A percentile compares a stretch with the other conserved stretches of the same genome.
phyloP scores from a whole-genome alignment of 1,139 yeast species.

The Kodamaea arcana region DNA sequence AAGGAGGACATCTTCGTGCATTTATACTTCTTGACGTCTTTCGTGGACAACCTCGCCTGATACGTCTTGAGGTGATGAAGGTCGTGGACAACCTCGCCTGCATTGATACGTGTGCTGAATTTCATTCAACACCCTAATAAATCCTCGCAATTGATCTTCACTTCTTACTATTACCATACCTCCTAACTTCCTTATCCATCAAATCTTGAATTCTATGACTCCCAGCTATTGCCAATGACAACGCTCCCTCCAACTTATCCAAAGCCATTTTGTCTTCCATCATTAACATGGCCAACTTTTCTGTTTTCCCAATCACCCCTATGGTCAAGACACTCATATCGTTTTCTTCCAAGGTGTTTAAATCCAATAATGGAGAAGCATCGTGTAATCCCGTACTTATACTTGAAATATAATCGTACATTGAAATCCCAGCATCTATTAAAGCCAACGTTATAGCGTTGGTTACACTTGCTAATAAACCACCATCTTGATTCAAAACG shows the following conservation, averaged over 20 bases:
- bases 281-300: conserved; percentile 69
- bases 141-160: no score
- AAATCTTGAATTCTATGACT: conserved; percentile 74
- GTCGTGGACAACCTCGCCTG: no score
- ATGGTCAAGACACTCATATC: conserved; percentile 79
- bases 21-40: no score
- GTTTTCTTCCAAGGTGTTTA: conserved; percentile 75
- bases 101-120: no score
- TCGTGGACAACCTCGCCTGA: no score
- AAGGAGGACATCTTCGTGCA: no score
- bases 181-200: conserved; percentile 82
- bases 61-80: no score
- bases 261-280: conserved; percentile 83
- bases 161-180: conserved; percentile 15
- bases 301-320: conserved; percentile 81
- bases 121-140: no score
- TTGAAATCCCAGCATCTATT: conserved; percentile 92
- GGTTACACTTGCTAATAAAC: conserved; percentile 70
- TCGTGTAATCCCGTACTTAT: conserved; percentile 78
- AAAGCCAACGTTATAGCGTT: conserved; percentile 90
- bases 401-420: conserved; percentile 86
- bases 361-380: conserved; percentile 72
- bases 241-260: conserved; percentile 69
- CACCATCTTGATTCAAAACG: conserved; percentile 89
- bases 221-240: conserved; percentile 90